Evolutionary conservation across 371 early-diverging fungal species (phyloP), one percentile per base, ranked within the genome.

Genomic region (Lichtheimia hyalospora): DNA sequence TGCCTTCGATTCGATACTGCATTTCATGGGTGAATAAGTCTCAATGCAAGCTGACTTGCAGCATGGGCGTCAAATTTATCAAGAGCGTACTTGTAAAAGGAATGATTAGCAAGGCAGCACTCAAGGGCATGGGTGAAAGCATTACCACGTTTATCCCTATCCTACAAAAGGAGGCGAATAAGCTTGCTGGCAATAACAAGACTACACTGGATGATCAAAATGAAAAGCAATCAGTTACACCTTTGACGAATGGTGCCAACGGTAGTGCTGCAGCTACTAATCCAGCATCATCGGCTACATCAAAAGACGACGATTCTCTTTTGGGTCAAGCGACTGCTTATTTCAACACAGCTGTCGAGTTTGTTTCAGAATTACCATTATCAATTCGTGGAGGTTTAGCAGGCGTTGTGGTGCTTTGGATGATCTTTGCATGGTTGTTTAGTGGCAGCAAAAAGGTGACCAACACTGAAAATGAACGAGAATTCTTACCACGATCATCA

Each of bases 51-150:
- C 63, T 85, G 14, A 68, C 65, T 1, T 83, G 79, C 56, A 70
- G 79, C 20, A 75, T 74, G 13, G 83, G 83, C 24, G 82, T 85
- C 41, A 75, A 81, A 28, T 85, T 78, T 65, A 60, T 82, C 44
- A 85, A 85, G 64, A 82, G 69, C 52, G 73, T 81, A 3, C 54
- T 85, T 39, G 82, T 83, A 25, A 84, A 84, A 63, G 78, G 63
- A 14, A 71, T 77, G 57, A 68, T 77, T 5, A 75, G 57, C 50
- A 77, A 77, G 41, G 77, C 77, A 7, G 75, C 81, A 12, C 57
- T 73, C 42, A 74, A 77, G 34, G 77, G 77, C 13, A 80, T 77
- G 75, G 28, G 57, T 7, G 77, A 77, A 20, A 76, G 67, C 10
- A 52, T 77, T 8, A 60, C 53, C 3, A 49, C 60, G 0, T 73